A percentile compares a stretch with the other conserved stretches of the same genome.
Evolutionary conservation across 108 stramenopile genomes (phyloP).

Genomic region (Skeletonema costatum): DNA sequence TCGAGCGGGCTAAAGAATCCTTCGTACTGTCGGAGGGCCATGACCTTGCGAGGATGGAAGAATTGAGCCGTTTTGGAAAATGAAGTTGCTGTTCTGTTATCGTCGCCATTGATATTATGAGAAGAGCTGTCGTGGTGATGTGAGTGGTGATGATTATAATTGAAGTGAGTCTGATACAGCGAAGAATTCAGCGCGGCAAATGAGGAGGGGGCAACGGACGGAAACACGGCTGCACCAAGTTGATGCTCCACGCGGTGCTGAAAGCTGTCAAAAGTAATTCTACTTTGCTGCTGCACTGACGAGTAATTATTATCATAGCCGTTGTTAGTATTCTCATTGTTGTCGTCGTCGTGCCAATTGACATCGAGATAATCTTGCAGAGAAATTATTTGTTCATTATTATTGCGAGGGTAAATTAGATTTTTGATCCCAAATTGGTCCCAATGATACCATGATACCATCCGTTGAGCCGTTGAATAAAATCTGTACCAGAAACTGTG

Average conservation of each 20-base stretch:
- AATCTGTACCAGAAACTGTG: no score
- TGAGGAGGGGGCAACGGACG: background rate
- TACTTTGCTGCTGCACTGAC: background rate
- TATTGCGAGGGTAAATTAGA: no score
- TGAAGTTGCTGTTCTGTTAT: background rate
- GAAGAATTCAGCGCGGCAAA: background rate
- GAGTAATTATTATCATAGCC: background rate
- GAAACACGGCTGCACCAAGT: conserved; percentile 1
- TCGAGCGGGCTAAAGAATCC: conserved; percentile 33
- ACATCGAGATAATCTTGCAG: conserved; percentile 5
- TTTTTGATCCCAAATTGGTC: no score
- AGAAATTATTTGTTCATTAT: background rate
- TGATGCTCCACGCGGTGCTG: conserved; percentile 28
- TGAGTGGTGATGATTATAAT: background rate
- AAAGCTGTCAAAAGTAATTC: conserved; percentile 14
- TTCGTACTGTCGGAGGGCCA: conserved; percentile 13
- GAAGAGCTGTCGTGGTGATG: background rate
- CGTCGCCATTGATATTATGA: background rate
- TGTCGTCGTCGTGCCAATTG: background rate
- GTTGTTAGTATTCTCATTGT: background rate
- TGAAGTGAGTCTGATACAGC: background rate
- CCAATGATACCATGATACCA: no score
- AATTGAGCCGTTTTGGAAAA: conserved; percentile 37
- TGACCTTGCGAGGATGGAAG: conserved; percentile 38
- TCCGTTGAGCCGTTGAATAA: no score